Conservation (phyloP, 805 yeast genomes). For the Starmerella floris region DNA sequence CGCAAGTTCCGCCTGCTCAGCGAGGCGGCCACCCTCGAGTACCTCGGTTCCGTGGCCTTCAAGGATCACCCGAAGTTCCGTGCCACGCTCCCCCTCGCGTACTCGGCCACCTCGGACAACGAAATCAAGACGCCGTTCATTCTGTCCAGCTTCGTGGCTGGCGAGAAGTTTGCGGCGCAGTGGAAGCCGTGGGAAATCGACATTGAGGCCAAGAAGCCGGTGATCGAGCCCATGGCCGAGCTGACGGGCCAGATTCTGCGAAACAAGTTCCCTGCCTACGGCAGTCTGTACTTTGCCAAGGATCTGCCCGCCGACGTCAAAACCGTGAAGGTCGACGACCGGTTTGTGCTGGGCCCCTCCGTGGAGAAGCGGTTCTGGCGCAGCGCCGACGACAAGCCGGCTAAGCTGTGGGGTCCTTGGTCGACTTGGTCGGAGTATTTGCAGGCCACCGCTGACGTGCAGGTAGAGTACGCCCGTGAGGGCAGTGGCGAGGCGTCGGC, state of each 20-base stretch:
- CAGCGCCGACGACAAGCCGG: conserved; percentile 25
- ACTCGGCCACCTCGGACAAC: conserved; percentile 54
- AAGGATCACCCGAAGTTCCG: conserved; percentile 42
- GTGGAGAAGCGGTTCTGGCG: conserved; percentile 69
- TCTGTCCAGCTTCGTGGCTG: conserved; percentile 65
- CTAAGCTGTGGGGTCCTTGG: conserved; percentile 67
- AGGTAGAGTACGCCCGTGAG: conserved; percentile 45
- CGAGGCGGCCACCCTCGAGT: conserved; percentile 92
- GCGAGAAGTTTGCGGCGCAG: conserved; percentile 69
- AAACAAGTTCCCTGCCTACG: conserved; percentile 55
- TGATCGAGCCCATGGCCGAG: conserved; percentile 59
- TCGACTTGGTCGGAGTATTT: conserved; percentile 50
- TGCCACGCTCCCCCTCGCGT: conserved; percentile 29
- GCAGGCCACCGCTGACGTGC: conserved; percentile 49
- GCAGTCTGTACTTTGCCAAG: conserved; percentile 66
- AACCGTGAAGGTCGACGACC: conserved; percentile 29
- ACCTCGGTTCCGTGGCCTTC: conserved; percentile 30
- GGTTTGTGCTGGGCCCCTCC: conserved; percentile 65
- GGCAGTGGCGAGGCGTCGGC: conserved; percentile 45
- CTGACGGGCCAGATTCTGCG: conserved; percentile 44
- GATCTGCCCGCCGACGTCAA: conserved; percentile 30
- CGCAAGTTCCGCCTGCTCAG: conserved; percentile 50
- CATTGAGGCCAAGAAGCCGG: conserved; percentile 36
- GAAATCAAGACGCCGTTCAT: conserved; percentile 61
- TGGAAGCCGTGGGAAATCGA: conserved; percentile 78